Evolutionary conservation across 1,284 basidiomycete species (phyloP).

Genomic region (Waitea zeae): DNA sequence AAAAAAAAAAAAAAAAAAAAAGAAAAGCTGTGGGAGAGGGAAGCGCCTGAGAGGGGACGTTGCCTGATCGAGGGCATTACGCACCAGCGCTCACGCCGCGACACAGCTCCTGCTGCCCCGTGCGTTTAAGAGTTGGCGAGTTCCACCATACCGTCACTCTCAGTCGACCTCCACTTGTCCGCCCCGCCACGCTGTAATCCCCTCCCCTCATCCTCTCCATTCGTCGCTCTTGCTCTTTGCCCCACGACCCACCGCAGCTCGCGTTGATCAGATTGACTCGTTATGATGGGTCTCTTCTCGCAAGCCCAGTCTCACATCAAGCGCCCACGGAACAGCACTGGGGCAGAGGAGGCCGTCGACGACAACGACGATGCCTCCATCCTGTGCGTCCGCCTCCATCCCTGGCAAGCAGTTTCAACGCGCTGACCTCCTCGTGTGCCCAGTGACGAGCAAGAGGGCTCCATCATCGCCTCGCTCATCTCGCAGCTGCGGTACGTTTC

Average conservation of each 20-base stretch:
- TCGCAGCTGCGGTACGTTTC: conserved; percentile 60
- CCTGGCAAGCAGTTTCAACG: conserved; percentile 5
- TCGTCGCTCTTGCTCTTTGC: neutral
- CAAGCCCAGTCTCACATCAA: too few relatives aligned
- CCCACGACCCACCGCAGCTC: conserved; percentile 5
- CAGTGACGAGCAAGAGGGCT: conserved; percentile 68
- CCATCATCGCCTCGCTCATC: conserved; percentile 63
- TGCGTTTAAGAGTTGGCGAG: too few relatives aligned
- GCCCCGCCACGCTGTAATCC: too few relatives aligned
- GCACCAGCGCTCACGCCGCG: too few relatives aligned
- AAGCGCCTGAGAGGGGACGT: too few relatives aligned
- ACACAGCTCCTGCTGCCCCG: too few relatives aligned
- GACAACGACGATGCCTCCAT: conserved; percentile 75
- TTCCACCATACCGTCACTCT: too few relatives aligned
- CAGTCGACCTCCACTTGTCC: too few relatives aligned
- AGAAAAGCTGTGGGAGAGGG: too few relatives aligned
- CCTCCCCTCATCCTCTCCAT: too few relatives aligned
- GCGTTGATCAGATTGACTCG: conserved; percentile 5
- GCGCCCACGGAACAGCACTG: conserved; percentile 31
- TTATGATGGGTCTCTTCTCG: conserved; percentile 68
- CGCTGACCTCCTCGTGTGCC: conserved; percentile 10
- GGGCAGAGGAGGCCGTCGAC: conserved; percentile 53
- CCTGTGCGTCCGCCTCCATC: conserved; percentile 39
- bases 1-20: too few relatives aligned
- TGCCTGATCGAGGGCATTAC: too few relatives aligned